Percentiles rank a stretch among this genome's conserved stretches.
Evolutionary conservation across 2,329 filamentous ascomycete genomes (phyloP).

Genomic region (Endoconidiophora polonica): DNA sequence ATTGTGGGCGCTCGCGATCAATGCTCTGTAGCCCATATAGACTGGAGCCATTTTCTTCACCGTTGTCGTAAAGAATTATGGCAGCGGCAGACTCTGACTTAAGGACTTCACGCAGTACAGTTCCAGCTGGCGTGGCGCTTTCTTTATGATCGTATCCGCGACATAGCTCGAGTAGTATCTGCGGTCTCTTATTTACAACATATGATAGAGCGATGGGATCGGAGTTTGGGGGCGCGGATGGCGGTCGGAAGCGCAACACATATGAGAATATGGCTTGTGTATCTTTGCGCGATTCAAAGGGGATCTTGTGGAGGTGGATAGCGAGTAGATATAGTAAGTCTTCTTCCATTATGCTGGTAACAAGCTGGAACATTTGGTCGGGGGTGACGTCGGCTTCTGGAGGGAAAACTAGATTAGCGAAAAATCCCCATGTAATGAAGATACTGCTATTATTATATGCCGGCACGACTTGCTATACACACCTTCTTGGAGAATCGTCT

Average conservation of each 20-base stretch:
- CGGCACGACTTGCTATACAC: constrained; percentile 17
- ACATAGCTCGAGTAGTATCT: constrained; percentile 76
- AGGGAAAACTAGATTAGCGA: not conserved
- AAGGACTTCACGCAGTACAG: constrained; percentile 69
- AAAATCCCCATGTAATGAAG: not conserved
- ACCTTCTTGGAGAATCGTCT: constrained; percentile 85
- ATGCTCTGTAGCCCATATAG: constrained; percentile 63
- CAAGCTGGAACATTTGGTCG: constrained; percentile 74
- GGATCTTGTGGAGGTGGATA: constrained; percentile 63
- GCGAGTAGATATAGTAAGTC: constrained; percentile 77
- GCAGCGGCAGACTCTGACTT: constrained; percentile 86
- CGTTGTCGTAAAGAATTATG: constrained; percentile 85
- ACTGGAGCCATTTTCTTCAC: constrained; percentile 50
- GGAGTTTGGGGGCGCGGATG: constrained; percentile 45
- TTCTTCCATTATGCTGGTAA: constrained; percentile 72
- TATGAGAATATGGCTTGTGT: constrained; percentile 92
- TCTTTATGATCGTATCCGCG: constrained; percentile 80
- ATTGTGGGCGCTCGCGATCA: constrained; percentile 57
- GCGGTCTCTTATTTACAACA: constrained; percentile 70
- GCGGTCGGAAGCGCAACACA: constrained; percentile 74
- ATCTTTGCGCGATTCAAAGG: constrained; percentile 93
- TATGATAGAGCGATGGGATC: constrained; percentile 79
- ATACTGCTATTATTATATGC: not conserved
- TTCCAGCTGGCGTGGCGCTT: constrained; percentile 80
- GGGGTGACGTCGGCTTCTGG: constrained; percentile 71